Percentiles rank a stretch among this genome's conserved stretches.
Evolutionary conservation across 257 asterid genomes (phyloP).

Genomic region (Lycium ferocissimum): DNA sequence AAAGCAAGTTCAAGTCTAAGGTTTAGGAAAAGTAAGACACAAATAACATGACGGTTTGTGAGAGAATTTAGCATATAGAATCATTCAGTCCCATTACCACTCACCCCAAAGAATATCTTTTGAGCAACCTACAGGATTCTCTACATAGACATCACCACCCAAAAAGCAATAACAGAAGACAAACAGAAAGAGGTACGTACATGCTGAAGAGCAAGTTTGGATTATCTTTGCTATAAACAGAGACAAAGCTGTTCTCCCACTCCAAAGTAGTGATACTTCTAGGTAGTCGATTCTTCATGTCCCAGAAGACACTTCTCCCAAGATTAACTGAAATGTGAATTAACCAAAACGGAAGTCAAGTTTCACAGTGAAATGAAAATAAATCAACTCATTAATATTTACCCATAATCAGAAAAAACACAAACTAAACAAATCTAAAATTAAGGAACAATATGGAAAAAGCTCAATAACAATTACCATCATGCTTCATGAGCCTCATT

Average conservation of each 20-base stretch:
- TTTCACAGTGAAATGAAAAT: background rate
- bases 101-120: background rate
- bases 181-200: slow-evolving; percentile 47
- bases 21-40: background rate
- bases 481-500: slow-evolving; percentile 99
- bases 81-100: background rate
- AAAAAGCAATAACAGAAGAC: background rate
- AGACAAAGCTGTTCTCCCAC: slow-evolving; percentile 98
- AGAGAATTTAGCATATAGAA: background rate
- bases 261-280: slow-evolving; percentile 96
- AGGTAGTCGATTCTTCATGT: slow-evolving; percentile 98
- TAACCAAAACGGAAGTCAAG: slow-evolving; percentile 33
- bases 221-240: slow-evolving; percentile 98
- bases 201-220: slow-evolving; percentile 98
- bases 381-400: background rate
- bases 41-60: background rate
- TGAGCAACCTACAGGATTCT: background rate
- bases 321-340: slow-evolving; percentile 70
- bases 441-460: background rate
- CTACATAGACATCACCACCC: background rate
- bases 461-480: slow-evolving; percentile 57
- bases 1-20: background rate
- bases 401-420: background rate
- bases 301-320: slow-evolving; percentile 99
- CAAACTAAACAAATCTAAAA: background rate